Evolutionary conservation across 2,329 filamentous ascomycete species (phyloP), one percentile per base, ranked within the genome.

Genomic region (Magnaporthiopsis rhizophila): DNA sequence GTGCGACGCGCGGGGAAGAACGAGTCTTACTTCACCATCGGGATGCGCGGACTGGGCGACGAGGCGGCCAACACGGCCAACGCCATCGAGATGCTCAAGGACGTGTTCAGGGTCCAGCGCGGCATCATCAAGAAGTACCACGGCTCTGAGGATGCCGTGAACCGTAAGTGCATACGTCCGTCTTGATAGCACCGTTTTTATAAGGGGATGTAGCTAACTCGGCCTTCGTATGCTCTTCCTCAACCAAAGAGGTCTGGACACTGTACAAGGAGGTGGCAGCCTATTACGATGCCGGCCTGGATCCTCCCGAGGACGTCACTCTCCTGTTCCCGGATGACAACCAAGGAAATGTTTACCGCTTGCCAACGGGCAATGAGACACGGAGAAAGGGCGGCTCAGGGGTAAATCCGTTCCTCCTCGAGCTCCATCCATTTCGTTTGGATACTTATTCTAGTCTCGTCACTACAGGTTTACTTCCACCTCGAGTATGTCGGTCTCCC

Each of bases 191-290:
- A 34, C 34, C 12, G 34, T 26, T 26, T 26, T 26, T 26, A 26
- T 26, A 26, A 13, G 34, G 34, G 12, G 34, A 13, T 36, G 11
- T 12, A 36, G 34, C 34, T 36, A 36, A 13, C 34, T 12, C 11
- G 11, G 34, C 34, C 34, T 36, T 36, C 30, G 2, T 7, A 36
- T 11, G 11, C 34, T 13, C 34, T 13, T 36, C 34, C 34, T 13
- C 0, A 36, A 36, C 34, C 34, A 36, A 36, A 7, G 88, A 90
- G 73, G 81, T 87, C 75, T 90, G 88, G 87, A 89, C 87, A 69
- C 75, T 91, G 66, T 91, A 91, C 75, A 90, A 90, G 71, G 88
- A 91, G 71, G 87, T 91, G 2, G 86, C 88, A 74, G 83, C 83
- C 8, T 90, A 91, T 72, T 85, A 87, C 65, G 84, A 88, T 65